Conservation (phyloP, 2,329 filamentous ascomycete genomes). For the Verruconis gallopava region DNA sequence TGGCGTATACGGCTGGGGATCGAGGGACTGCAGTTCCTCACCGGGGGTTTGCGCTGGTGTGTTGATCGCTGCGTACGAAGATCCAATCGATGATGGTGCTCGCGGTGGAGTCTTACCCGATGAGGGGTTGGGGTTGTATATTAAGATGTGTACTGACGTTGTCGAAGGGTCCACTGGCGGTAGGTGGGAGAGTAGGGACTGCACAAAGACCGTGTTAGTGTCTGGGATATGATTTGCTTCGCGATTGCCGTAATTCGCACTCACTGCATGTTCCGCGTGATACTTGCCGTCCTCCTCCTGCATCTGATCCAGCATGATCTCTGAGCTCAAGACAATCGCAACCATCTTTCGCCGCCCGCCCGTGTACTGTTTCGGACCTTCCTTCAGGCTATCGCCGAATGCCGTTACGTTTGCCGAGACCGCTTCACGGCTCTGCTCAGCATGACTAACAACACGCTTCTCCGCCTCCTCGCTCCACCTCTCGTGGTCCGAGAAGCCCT, state of each 20-base stretch:
- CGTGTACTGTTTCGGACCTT: neutral
- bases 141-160: conserved; percentile 72
- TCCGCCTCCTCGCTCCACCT: conserved; percentile 87
- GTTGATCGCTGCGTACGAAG: conserved; percentile 79
- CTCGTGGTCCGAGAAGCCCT: conserved; percentile 53
- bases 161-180: conserved; percentile 61
- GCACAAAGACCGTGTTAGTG: conserved; percentile 16
- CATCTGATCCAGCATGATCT: conserved; percentile 43
- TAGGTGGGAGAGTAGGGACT: conserved; percentile 72
- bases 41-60: conserved; percentile 52
- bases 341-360: conserved; percentile 49
- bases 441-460: conserved; percentile 31
- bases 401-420: conserved; percentile 22
- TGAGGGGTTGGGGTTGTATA: conserved; percentile 59
- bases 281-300: conserved; percentile 42
- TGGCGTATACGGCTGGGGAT: conserved; percentile 32
- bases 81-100: conserved; percentile 53
- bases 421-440: conserved; percentile 20
- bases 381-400: conserved; percentile 14
- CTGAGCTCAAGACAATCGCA: conserved; percentile 79
- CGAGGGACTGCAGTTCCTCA: conserved; percentile 39
- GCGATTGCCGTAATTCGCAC: conserved; percentile 21
- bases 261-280: conserved; percentile 66
- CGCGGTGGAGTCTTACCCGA: conserved; percentile 38
- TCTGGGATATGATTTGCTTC: conserved; percentile 4